Evolutionary conservation across 176 grass and related monocot species (phyloP), one percentile per base, ranked within the genome.

Genomic region (Paspalum vaginatum): DNA sequence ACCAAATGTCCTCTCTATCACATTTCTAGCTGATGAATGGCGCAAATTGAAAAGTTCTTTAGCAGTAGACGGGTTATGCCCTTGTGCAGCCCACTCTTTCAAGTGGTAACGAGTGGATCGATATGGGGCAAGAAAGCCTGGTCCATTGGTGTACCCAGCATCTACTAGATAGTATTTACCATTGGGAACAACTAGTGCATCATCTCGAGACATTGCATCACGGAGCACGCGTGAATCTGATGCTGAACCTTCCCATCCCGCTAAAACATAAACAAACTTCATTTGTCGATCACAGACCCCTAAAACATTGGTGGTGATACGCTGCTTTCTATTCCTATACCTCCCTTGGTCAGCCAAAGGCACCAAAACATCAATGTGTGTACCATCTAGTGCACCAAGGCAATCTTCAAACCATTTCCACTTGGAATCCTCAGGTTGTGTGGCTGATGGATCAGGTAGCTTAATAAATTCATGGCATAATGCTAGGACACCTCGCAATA

Each of bases 341-440:
- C 21, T 60, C 22, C 22, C 57, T 26, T 5, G n/a, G 57, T 57
- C 54, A 57, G 54, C 54, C n/a, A 22, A 21, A 2, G 54, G 20
- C 8, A 57, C n/a, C 21, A 22, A 22, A 9, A 57, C 54, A 57
- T 57, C 8, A 5, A 22, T 57, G 54, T 57, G 6, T 57, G 54
- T 57, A 4, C 54, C 54, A 57, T 57, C n/a, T 22, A 57, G 3
- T 25, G 56, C 56, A 24, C 21, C n/a, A 59, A 24, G 21, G 25
- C 24, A 61, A 7, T 62, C 42, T 13, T 6, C 5, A 18, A 16
- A 17, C 7, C 85, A 89, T 72, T 9, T 85, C 63, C 72, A 89
- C 10, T 32, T 61, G 25, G 58, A 86, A 62, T 78, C 83, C 26
- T 89, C 15, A 57, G 61, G 12, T 82, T 89, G 37, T 81, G 81